These are phyloP conservation scores for Phoenix dactylifera DNA, from an alignment of 176 grass and related monocot species.

Conservation along the genomic window DNA sequence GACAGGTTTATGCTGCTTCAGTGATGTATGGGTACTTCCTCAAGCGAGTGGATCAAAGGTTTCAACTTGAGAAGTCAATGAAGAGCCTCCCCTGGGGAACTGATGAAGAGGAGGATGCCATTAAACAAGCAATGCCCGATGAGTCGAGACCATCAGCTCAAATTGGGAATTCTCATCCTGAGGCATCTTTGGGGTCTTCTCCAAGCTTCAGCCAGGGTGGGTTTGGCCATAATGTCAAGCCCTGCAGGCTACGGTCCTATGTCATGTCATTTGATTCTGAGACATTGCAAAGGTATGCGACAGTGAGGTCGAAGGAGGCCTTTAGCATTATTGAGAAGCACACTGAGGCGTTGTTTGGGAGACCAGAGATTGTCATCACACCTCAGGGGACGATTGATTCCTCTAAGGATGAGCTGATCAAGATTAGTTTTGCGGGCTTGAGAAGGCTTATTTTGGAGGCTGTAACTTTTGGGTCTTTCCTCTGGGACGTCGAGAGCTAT, in stretches of 20 bases:
- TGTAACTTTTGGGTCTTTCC: conserved; percentile 90
- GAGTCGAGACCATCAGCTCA: conserved; percentile 34
- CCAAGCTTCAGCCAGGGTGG: conserved; percentile 27
- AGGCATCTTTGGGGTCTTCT: conserved; percentile 47
- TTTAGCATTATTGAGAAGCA: conserved; percentile 98
- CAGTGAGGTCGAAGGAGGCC: conserved; percentile 88
- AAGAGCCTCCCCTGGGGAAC: conserved; percentile 81
- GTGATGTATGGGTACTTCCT: conserved; percentile 99
- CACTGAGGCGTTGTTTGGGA: conserved; percentile 87
- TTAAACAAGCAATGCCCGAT: conserved; percentile 51
- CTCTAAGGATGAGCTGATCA: conserved; percentile 83
- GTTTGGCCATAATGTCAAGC: conserved; percentile 47
- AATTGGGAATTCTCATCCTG: conserved; percentile 39
- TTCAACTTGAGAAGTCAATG: conserved; percentile 93
- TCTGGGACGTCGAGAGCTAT: conserved; percentile 93
- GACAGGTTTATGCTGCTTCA: conserved; percentile 94
- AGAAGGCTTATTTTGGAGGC: conserved; percentile 87
- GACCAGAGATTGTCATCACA: conserved; percentile 90
- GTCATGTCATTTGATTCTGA: conserved; percentile 96
- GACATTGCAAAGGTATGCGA: conserved; percentile 67
- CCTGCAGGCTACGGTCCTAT: conserved; percentile 74
- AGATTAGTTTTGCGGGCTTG: conserved; percentile 71
- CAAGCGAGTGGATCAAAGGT: conserved; percentile 84
- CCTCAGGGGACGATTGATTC: conserved; percentile 81
- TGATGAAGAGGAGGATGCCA: conserved; percentile 35